Evolutionary conservation across 169 alveolate genomes (phyloP), one percentile per base, ranked within the genome.

Genomic region (Plasmodium coatneyi): DNA sequence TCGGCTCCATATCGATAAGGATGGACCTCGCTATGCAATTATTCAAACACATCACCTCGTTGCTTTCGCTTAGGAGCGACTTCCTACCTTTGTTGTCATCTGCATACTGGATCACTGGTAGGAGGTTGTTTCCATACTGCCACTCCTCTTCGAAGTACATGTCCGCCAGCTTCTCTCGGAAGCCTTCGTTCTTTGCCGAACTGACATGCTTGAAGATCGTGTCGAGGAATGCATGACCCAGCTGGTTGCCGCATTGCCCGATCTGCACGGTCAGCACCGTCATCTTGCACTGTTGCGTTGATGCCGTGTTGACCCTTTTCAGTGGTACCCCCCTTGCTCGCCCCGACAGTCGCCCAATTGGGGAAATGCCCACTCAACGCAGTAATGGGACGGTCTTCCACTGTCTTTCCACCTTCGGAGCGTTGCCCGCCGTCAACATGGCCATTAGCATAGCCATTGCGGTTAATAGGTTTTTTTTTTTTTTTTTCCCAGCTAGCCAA

Each of bases 111-210:
- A 89, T 46, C n/a, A 89, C 49, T 10, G 94, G 94, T 7, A 89
- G 82, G n/a, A 89, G n/a, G 36, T 89, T 89, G 5, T 80, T 66
- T 3, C 56, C 90, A 49, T 89, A 89, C 1, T 79, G 14, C 43
- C 36, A 89, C 46, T 89, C 94, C 34, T 89, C 94, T 66, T 79
- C 91, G n/a, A 89, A 89, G 52, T 89, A 89, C 94, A 89, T 89
- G 25, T 60, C 60, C 34, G 56, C 49, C 49, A 89, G 71, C 43
- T 56, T 89, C 70, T 14, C 71, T 71, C 60, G 60, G 43, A 89
- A 89, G 56, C 39, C 22, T 80, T 46, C 94, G 82, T 89, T 56
- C 74, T 70, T 89, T 19, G 91, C 80, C 1, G 41, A 10, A 2
- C 52, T 28, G n/a, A 89, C 82, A 39, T 89, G 84, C 16, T 46